Percentiles rank a stretch among this genome's conserved stretches.
Evolutionary conservation across 805 yeast genomes (phyloP).

Genomic region (Aciculoconidium aculeatum): DNA sequence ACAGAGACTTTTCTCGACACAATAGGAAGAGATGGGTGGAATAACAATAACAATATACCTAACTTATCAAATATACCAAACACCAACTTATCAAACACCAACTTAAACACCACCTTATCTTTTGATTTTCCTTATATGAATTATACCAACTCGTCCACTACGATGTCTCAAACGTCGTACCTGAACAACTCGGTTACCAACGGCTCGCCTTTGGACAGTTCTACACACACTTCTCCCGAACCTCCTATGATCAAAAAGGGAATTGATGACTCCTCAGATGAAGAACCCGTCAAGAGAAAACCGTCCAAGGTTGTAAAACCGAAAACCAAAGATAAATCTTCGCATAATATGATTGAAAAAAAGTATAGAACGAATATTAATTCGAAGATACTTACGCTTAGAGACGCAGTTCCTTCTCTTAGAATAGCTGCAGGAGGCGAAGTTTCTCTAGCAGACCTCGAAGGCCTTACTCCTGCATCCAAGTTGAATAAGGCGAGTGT

Average conservation of each 20-base stretch:
- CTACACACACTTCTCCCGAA: constrained; percentile 22
- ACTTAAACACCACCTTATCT: no score
- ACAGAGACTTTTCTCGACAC: constrained; percentile 25
- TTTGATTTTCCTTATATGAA: not conserved
- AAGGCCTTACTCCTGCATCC: constrained; percentile 71
- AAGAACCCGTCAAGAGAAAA: constrained; percentile 5
- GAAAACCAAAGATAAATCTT: constrained; percentile 49
- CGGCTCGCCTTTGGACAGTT: constrained; percentile 12
- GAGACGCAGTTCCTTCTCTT: constrained; percentile 75
- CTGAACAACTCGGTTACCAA: constrained; percentile 12
- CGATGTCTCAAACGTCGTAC: constrained; percentile 12
- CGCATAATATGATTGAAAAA: constrained; percentile 79
- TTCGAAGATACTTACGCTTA: constrained; percentile 57
- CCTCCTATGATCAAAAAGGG: constrained; percentile 1
- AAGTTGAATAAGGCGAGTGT: constrained; percentile 76
- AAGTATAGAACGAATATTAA: constrained; percentile 76
- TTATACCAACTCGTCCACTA: constrained; percentile 8
- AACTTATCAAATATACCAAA: constrained; percentile 1
- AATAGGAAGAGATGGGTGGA: constrained; percentile 19
- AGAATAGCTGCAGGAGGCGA: constrained; percentile 51
- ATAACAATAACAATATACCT: constrained; percentile 2
- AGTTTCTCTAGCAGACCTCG: constrained; percentile 42
- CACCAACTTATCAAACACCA: constrained; percentile 1
- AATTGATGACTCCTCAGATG: constrained; percentile 4
- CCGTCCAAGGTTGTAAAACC: constrained; percentile 34